Evolutionary conservation across 257 asterid species (phyloP).

Genomic region (Solanum peruvianum): DNA sequence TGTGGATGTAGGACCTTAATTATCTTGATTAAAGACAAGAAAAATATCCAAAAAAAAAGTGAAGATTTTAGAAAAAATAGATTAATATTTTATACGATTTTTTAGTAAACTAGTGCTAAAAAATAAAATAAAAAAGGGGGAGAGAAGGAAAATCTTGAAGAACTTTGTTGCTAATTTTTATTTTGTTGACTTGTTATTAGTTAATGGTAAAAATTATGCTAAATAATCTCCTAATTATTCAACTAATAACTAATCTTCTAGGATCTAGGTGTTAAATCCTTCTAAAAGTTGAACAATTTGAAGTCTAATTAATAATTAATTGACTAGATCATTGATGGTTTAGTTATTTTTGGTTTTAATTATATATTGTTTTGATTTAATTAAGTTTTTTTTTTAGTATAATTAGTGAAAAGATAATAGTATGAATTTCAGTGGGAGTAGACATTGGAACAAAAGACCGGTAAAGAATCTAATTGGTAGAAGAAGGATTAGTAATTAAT

Average conservation of each 20-base stretch:
- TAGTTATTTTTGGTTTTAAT: not conserved
- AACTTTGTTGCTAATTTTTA: not conserved
- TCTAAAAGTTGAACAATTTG: not conserved
- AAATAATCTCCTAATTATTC: not conserved
- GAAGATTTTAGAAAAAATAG: not conserved
- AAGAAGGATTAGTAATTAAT: not conserved
- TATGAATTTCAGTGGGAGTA: not conserved
- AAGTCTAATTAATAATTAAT: not conserved
- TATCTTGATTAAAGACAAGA: not conserved
- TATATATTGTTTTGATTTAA: not conserved
- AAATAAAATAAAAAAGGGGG: not conserved
- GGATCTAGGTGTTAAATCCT: not conserved
- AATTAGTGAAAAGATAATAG: not conserved
- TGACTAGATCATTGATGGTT: not conserved
- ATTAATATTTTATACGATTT: not conserved
- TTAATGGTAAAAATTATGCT: not conserved
- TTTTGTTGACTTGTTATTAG: not conserved
- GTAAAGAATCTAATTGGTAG: not conserved
- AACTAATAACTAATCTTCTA: not conserved
- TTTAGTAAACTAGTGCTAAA: not conserved
- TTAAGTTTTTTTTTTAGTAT: not conserved
- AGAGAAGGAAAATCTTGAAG: not conserved
- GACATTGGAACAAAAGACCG: not conserved
- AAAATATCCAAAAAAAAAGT: not conserved
- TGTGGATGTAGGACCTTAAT: not conserved